Conservation (phyloP, 2,329 filamentous ascomycete genomes). For the Claviceps arundinis region DNA sequence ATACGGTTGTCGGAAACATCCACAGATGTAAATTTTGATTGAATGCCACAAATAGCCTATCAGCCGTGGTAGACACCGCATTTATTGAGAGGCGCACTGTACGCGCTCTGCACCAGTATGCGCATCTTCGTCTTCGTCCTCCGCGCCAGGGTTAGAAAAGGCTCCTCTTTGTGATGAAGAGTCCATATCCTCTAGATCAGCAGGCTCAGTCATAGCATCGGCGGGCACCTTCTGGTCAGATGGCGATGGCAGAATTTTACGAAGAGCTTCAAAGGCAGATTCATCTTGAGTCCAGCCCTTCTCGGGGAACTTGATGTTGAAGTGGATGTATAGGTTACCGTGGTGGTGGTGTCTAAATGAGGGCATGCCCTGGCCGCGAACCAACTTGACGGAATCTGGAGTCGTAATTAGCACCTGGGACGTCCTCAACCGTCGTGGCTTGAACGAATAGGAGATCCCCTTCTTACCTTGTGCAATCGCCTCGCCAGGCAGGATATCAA, state of each 20-base stretch:
- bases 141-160: constrained; percentile 46
- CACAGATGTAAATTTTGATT: not conserved
- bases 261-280: constrained; percentile 64
- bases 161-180: constrained; percentile 50
- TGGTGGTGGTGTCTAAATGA: constrained; percentile 88
- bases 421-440: not conserved
- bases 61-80: not conserved
- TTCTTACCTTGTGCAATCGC: constrained; percentile 78
- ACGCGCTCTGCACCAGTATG: constrained; percentile 68
- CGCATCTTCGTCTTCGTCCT: constrained; percentile 69
- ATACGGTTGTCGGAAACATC: not conserved
- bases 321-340: constrained; percentile 95
- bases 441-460: not conserved
- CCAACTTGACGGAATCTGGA: constrained; percentile 77
- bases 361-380: constrained; percentile 95
- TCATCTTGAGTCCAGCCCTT: constrained; percentile 54
- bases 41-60: not conserved
- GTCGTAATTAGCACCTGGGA: not conserved
- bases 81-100: constrained; percentile 79
- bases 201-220: constrained; percentile 87
- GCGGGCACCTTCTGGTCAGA: constrained; percentile 47
- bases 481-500: constrained; percentile 87
- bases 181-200: constrained; percentile 75
- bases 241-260: constrained; percentile 68
- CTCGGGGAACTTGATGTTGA: constrained; percentile 93